Evolutionary conservation across 2,329 filamentous ascomycete genomes (phyloP).

Genomic region (Alternaria infectoria): DNA sequence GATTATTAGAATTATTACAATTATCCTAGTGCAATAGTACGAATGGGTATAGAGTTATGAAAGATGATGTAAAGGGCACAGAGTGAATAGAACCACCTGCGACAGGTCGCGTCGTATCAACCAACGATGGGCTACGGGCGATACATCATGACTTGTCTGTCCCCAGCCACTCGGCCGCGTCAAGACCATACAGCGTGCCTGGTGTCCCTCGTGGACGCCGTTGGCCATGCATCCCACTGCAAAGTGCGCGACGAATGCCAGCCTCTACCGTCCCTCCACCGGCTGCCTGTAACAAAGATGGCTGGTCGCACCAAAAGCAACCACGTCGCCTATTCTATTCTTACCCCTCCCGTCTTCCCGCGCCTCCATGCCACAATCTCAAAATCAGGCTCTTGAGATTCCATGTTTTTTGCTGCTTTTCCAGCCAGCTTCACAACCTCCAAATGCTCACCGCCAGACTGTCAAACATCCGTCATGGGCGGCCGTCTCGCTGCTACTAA

Average conservation of each 20-base stretch:
- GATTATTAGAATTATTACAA: background rate
- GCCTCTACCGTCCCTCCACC: conserved; percentile 3
- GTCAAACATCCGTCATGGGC: conserved; percentile 6
- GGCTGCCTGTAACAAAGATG: background rate
- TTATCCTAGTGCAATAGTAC: background rate
- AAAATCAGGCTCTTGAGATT: background rate
- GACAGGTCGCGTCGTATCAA: background rate
- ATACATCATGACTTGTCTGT: conserved; percentile 3
- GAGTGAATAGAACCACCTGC: background rate
- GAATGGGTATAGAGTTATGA: background rate
- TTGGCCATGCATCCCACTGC: conserved; percentile 9
- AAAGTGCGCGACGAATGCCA: conserved; percentile 5
- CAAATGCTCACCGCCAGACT: conserved; percentile 9
- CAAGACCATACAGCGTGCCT: conserved; percentile 10
- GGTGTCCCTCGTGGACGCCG: conserved; percentile 16
- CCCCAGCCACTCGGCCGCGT: conserved; percentile 11
- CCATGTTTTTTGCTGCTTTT: background rate
- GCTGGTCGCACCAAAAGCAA: conserved; percentile 11
- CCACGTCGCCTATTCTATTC: conserved; percentile 4
- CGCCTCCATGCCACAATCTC: background rate
- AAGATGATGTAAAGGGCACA: background rate
- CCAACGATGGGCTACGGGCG: background rate
- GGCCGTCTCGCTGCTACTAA: conserved; percentile 1
- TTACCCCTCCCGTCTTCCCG: conserved; percentile 3
- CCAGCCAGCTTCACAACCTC: background rate